Evolutionary conservation across 192 early-diverging fungal genomes (phyloP).

Genomic region (Globomyces pollinis-pini): DNA sequence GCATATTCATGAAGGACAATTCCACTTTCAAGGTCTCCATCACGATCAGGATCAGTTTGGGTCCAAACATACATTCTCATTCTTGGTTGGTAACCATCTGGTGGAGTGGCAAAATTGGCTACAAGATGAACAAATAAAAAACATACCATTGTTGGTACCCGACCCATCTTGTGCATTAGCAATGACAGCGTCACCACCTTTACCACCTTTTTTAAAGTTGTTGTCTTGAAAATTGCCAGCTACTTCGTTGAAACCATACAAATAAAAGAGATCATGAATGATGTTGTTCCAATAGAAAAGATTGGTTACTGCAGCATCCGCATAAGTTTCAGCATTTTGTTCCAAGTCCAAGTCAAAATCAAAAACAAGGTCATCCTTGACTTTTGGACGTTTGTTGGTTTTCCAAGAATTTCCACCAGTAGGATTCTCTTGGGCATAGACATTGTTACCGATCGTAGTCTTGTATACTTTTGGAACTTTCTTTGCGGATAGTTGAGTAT

Average conservation of each 20-base stretch:
- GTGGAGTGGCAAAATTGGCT: slow-evolving; percentile 93
- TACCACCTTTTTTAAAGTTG: slow-evolving; percentile 75
- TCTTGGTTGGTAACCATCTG: slow-evolving; percentile 78
- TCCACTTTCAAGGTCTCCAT: slow-evolving; percentile 85
- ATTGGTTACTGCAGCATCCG: slow-evolving; percentile 74
- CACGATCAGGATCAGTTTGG: slow-evolving; percentile 56
- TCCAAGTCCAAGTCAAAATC: slow-evolving; percentile 66
- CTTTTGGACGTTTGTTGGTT: slow-evolving; percentile 69
- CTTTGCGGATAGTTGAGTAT: slow-evolving; percentile 49
- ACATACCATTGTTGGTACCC: slow-evolving; percentile 68
- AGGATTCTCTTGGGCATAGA: slow-evolving; percentile 77
- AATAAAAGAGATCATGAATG: slow-evolving; percentile 81
- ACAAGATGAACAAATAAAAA: neutral
- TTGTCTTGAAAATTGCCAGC: slow-evolving; percentile 92
- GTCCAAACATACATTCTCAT: slow-evolving; percentile 98
- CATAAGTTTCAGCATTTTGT: slow-evolving; percentile 58
- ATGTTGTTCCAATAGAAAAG: slow-evolving; percentile 90
- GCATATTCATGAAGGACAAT: slow-evolving; percentile 92
- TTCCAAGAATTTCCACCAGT: slow-evolving; percentile 65
- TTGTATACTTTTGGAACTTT: slow-evolving; percentile 34
- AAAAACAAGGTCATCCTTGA: slow-evolving; percentile 47
- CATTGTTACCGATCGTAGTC: slow-evolving; percentile 85
- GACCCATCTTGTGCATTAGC: slow-evolving; percentile 89
- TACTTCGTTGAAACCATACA: slow-evolving; percentile 85
- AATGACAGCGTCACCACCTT: slow-evolving; percentile 75